Evolutionary conservation across 352 stramenopile species (phyloP).

Genomic region (Phytopythium ostracodes): DNA sequence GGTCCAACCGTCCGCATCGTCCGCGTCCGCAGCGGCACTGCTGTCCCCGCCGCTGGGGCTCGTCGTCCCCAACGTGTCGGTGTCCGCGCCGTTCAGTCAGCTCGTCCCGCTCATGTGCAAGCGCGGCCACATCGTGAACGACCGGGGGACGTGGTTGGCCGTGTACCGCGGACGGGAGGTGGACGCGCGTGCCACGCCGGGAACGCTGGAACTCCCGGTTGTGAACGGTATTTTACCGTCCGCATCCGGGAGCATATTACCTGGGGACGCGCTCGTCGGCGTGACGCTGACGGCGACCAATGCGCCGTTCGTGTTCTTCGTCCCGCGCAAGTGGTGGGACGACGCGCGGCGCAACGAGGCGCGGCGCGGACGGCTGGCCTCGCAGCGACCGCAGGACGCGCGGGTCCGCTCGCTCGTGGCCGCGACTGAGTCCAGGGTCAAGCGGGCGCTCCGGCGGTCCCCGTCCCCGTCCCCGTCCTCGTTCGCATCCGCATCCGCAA

Average conservation of each 20-base stretch:
- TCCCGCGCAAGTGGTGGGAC: constrained; percentile 50
- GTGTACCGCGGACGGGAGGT: constrained; percentile 50
- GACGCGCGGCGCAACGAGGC: constrained; percentile 50
- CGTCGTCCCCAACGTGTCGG: constrained; percentile 23
- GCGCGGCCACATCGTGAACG: constrained; percentile 24
- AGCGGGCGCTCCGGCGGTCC: constrained; percentile 19
- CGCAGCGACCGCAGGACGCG: constrained; percentile 41
- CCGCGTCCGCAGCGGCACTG: not conserved
- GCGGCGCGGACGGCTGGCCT: constrained; percentile 38
- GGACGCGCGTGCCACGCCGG: constrained; percentile 28
- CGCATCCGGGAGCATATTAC: not conserved
- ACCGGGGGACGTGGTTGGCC: constrained; percentile 13
- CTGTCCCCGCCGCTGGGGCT: not conserved
- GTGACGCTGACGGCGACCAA: constrained; percentile 20
- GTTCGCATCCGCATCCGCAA: constrained; percentile 1
- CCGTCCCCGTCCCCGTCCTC: not conserved
- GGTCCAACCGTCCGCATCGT: not conserved
- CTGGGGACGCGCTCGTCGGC: not conserved
- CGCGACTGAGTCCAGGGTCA: constrained; percentile 37
- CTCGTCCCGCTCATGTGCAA: constrained; percentile 39
- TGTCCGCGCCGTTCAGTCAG: constrained; percentile 27
- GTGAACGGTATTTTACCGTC: constrained; percentile 10
- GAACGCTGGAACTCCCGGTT: constrained; percentile 25
- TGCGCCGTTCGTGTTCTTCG: constrained; percentile 39
- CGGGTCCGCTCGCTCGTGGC: constrained; percentile 38